Evolutionary conservation across 139 green algal species (phyloP).

Genomic region (Choricystis sp.): DNA sequence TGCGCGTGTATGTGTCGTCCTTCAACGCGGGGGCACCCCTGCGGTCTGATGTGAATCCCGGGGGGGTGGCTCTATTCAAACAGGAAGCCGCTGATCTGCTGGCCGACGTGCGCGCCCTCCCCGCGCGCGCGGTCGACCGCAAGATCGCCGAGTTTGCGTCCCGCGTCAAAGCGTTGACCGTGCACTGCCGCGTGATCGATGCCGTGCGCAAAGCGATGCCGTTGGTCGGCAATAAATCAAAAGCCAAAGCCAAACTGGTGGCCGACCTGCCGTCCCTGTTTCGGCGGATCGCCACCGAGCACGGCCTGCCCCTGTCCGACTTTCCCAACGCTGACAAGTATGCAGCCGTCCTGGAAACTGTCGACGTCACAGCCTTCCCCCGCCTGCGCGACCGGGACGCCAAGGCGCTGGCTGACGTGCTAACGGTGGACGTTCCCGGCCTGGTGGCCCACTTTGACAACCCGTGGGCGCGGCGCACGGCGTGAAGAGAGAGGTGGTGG

Average conservation of each 20-base stretch:
- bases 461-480: conserved; percentile 26
- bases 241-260: conserved; percentile 44
- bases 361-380: conserved; percentile 65
- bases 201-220: conserved; percentile 76
- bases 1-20: conserved; percentile 81
- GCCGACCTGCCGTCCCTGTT: conserved; percentile 46
- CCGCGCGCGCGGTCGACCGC: conserved; percentile 51
- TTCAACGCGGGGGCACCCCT: conserved; percentile 34
- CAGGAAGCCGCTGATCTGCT: conserved; percentile 81
- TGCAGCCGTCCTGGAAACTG: conserved; percentile 60
- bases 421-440: conserved; percentile 71
- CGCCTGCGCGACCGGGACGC: conserved; percentile 43
- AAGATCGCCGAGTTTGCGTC: conserved; percentile 99
- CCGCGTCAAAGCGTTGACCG: conserved; percentile 68
- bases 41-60: conserved; percentile 51
- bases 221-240: conserved; percentile 59
- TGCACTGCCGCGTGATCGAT: conserved; percentile 81
- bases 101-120: conserved; percentile 80
- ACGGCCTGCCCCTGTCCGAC: conserved; percentile 76
- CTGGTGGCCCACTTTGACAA: conserved; percentile 82
- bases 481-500: not conserved
- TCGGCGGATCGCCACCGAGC: conserved; percentile 65
- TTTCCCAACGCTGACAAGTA: conserved; percentile 79
- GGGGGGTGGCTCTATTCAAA: conserved; percentile 66
- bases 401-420: conserved; percentile 59